A percentile compares a stretch with the other conserved stretches of the same genome.
Conservation (phyloP, 495 filamentous ascomycete genomes). For the Cudoniella acicularis region DNA sequence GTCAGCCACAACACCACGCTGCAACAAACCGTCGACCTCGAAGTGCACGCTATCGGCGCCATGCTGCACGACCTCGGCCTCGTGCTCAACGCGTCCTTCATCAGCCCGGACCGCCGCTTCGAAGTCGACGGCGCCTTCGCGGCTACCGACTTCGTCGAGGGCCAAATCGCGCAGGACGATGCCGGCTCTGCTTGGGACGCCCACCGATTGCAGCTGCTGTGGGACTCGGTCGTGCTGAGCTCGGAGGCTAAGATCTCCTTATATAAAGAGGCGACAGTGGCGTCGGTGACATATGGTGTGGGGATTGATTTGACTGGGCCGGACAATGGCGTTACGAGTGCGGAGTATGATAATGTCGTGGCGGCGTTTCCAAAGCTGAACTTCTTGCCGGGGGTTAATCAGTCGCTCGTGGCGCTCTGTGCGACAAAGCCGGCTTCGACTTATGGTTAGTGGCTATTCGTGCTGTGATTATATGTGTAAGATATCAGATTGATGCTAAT, state of each 20-base stretch:
- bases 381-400: constrained; percentile 29
- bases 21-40: constrained; percentile 26
- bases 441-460: constrained; percentile 32
- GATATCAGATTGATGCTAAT: constrained; percentile 20
- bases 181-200: constrained; percentile 30
- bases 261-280: constrained; percentile 40
- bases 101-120: constrained; percentile 34
- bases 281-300: constrained; percentile 31
- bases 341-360: constrained; percentile 30
- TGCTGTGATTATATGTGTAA: constrained; percentile 18
- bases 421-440: constrained; percentile 34
- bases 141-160: constrained; percentile 31
- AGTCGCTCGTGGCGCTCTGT: constrained; percentile 32
- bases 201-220: constrained; percentile 39
- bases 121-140: constrained; percentile 43
- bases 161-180: constrained; percentile 24
- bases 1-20: constrained; percentile 30
- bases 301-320: constrained; percentile 33
- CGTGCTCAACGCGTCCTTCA: constrained; percentile 23
- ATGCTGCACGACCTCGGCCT: constrained; percentile 34
- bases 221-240: constrained; percentile 40
- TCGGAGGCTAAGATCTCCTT: constrained; percentile 31
- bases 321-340: constrained; percentile 27
- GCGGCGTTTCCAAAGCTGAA: constrained; percentile 30
- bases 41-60: constrained; percentile 31